Conservation (phyloP, 345 rosid genomes). For the Nephelium lappaceum region DNA sequence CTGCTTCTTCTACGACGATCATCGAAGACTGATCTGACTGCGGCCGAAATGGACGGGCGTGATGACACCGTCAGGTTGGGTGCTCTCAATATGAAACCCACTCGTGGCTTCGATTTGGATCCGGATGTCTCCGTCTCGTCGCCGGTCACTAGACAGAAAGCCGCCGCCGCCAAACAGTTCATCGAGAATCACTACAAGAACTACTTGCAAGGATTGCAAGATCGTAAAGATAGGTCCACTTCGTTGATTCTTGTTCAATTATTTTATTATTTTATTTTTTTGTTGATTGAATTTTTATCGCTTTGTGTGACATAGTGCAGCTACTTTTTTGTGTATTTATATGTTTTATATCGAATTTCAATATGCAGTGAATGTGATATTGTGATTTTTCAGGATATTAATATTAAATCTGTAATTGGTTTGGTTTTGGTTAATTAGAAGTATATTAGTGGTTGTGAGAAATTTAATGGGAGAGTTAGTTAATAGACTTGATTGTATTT, state of each 20-base stretch:
- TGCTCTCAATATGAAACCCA: conserved; percentile 59
- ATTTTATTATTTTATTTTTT: not conserved
- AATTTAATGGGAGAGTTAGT: not conserved
- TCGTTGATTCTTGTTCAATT: not conserved
- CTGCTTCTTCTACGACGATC: not conserved
- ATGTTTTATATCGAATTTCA: not conserved
- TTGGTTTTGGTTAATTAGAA: not conserved
- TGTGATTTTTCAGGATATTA: not conserved
- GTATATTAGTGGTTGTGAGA: not conserved
- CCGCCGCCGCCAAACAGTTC: conserved; percentile 97
- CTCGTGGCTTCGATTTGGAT: conserved; percentile 61
- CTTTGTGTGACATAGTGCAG: not conserved
- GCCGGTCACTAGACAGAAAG: conserved; percentile 94
- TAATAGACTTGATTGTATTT: not conserved
- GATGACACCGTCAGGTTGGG: conserved; percentile 84
- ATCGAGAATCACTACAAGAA: conserved; percentile 98
- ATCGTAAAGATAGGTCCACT: conserved; percentile 82
- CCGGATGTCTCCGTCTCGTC: conserved; percentile 83
- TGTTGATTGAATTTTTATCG: conserved; percentile 12
- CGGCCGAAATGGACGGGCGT: conserved; percentile 70
- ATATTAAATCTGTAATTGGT: conserved; percentile 4
- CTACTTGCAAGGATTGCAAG: conserved; percentile 88
- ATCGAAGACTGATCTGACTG: conserved; percentile 9
- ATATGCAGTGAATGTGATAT: not conserved
- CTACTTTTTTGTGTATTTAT: not conserved